Evolutionary conservation across 139 green algal genomes (phyloP), one percentile per base, ranked within the genome.

Genomic region (Chlamydomonas applanata): DNA sequence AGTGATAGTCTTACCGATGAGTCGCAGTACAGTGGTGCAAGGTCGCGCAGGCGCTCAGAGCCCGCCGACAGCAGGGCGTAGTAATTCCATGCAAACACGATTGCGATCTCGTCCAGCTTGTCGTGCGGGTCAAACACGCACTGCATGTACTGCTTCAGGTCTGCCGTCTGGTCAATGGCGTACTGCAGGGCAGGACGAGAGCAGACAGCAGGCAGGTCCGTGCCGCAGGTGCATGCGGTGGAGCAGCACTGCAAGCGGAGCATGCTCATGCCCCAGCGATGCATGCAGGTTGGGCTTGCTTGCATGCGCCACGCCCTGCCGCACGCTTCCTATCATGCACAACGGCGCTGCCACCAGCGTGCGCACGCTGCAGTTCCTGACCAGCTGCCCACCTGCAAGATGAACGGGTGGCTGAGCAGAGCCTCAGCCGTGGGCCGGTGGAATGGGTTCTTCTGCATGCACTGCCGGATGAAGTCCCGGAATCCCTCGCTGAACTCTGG

Each of bases 361-460:
- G n/a, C n/a, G n/a, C n/a, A n/a, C n/a, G n/a, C n/a, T n/a, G n/a
- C n/a, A n/a, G n/a, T n/a, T n/a, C 40, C 40, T 11, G 11, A 19
- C 11, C 40, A 49, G 40, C 40, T 49, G 40, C 40, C 40, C 40
- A 49, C 40, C 78, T 85, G 83, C n/a, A 32, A 60, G 13, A 92
- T 82, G 71, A 82, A 98, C 7, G 91, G 86, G 82, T 97, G 93
- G 16, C 35, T 40, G 40, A 97, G 80, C 73, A 97, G 85, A 60
- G 86, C 76, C 53, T 89, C 79, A 25, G 91, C 90, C 4, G 78
- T 77, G 1, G 86, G 84, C 2, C 94, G 84, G 79, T 84, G 56
- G 20, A 76, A 68, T 0, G 94, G 92, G 65, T 97, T 87, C 49
- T 91, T 92, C 0, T 76, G 61, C 74, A 98, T 81, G 73, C 88